These are phyloP conservation scores for Suillus variegatus DNA, from an alignment of 768 basidiomycete genomes.

Conservation along the genomic window DNA sequence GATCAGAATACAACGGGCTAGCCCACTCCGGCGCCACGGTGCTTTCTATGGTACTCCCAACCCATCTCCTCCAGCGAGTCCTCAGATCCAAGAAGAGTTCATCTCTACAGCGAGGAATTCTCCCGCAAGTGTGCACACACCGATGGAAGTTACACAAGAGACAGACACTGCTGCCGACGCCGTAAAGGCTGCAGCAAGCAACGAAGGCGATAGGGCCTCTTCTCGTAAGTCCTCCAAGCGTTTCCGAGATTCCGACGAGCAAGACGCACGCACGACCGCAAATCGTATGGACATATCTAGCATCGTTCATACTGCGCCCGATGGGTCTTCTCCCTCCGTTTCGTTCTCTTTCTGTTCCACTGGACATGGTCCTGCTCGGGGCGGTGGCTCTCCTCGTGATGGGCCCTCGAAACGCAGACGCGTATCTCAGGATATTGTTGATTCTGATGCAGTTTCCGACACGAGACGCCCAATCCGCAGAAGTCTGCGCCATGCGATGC, in stretches of 20 bases:
- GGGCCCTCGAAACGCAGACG: slow-evolving; percentile 1
- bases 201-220: not conserved
- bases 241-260: not conserved
- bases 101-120: not conserved
- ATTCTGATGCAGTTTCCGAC: not conserved
- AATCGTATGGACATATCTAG: slow-evolving; percentile 3
- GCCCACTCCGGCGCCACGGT: slow-evolving; percentile 1
- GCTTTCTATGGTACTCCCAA: slow-evolving; percentile 8
- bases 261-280: not conserved
- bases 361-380: not conserved
- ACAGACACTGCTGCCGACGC: not conserved
- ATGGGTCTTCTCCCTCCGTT: not conserved
- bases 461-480: not conserved
- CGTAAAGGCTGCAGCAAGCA: too few relatives aligned
- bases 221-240: not conserved
- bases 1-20: not conserved
- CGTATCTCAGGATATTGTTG: not conserved
- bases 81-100: not conserved
- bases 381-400: not conserved
- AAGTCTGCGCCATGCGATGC: not conserved
- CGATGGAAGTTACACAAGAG: not conserved
- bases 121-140: not conserved
- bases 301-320: not conserved
- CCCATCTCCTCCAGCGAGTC: not conserved
- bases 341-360: not conserved